Base-by-base conservation (phyloP, 2,329 filamentous ascomycete species). In the Claviceps spartinae region DNA sequence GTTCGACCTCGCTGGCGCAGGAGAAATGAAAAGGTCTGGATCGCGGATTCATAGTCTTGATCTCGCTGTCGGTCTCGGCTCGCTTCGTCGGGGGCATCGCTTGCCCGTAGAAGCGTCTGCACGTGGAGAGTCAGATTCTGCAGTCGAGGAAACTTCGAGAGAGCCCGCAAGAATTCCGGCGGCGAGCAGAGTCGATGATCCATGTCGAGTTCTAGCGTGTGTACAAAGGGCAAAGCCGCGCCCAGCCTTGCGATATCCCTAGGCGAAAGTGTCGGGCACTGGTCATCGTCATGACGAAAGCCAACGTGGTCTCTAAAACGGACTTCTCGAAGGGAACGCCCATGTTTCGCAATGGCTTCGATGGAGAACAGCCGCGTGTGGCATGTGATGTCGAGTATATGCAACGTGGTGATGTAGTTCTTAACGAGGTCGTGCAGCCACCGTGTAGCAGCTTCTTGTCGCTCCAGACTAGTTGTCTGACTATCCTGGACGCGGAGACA, bases 191-290 rank as follows among this genome's bases (percentile, higher is more conserved):
- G 51, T 3, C 58, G 58, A n/a, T 59, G 56, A 54, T 76, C 73
- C 64, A 75, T 67, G 58, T 76, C 74, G 9, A 77, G 55, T 59
- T 76, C 73, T 5, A 76, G 66, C 0, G 63, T 65, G 30, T 66
- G 64, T 3, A 76, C 62, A 3, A 55, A 47, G 4, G 54, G 54
- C 5, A 75, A 54, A 2, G 54, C 52, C 2, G 50, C 53, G 0
- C 69, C 63, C 2, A 76, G 63, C 0, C 49, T 41, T 2, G 59
- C 52, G 9, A 75, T 52, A 46, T 70, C 63, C n/a, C 51, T 59
- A 2, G 61, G 54, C 22, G 54, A 55, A 40, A 76, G 52, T 2
- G 72, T 75, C 8, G 41, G 41, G 11, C 41, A 43, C 20, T 24
- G 20, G 11, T 13, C 41, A 13, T 43, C 41, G 41, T 43, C 41